Evolutionary conservation across 176 grass and related monocot genomes (phyloP).

Genomic region (Hyparrhenia diplandra): DNA sequence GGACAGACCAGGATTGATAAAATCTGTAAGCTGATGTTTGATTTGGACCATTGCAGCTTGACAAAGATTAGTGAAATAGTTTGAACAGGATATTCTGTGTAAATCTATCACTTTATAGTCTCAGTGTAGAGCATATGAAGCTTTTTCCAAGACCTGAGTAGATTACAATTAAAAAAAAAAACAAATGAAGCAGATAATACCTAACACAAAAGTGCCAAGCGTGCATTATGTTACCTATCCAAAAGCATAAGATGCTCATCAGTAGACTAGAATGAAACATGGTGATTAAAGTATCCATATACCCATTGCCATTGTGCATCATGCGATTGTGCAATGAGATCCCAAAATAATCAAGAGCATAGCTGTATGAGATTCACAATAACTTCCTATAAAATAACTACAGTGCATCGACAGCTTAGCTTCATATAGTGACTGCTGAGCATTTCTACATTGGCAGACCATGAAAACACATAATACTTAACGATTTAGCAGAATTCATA

Average conservation of each 20-base stretch:
- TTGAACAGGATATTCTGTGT: neutral
- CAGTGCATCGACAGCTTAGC: neutral
- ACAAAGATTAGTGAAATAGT: neutral
- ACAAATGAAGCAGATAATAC: neutral
- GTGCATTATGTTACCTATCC: neutral
- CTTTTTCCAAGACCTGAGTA: conserved; percentile 9
- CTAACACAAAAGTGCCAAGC: neutral
- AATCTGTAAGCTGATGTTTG: neutral
- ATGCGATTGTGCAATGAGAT: neutral
- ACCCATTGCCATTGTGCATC: neutral
- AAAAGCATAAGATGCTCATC: neutral
- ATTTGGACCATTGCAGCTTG: conserved; percentile 3
- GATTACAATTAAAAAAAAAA: neutral
- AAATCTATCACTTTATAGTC: neutral
- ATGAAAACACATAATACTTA: neutral
- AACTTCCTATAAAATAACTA: neutral
- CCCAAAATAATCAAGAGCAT: neutral
- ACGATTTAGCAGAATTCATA: neutral
- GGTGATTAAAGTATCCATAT: neutral
- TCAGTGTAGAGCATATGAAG: neutral
- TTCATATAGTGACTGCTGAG: neutral
- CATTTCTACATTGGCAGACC: conserved; percentile 1
- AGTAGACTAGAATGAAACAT: neutral
- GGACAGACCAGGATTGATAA: conserved; percentile 9
- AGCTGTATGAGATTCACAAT: neutral